phyloP scores from a whole-genome alignment of 1,139 yeast genomes.

The Suhomyces choctaworum region DNA sequence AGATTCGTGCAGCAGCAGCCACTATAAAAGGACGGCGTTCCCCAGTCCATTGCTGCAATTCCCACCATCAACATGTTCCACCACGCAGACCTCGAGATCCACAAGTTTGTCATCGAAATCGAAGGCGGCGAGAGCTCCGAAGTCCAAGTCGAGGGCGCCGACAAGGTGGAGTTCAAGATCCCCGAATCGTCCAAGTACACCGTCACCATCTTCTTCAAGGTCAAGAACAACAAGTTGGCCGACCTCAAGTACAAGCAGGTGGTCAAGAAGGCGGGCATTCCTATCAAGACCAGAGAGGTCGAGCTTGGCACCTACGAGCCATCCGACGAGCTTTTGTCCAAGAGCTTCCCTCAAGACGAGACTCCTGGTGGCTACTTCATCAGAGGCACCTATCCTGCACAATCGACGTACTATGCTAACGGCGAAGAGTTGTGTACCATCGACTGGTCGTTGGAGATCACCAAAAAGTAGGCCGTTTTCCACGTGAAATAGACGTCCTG shows the following conservation, averaged over 20 bases:
- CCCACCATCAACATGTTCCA: slow-evolving; percentile 12
- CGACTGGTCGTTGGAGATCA: slow-evolving; percentile 40
- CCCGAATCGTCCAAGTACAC: slow-evolving; percentile 43
- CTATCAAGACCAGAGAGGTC: slow-evolving; percentile 34
- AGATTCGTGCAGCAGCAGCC: background rate
- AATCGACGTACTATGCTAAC: slow-evolving; percentile 36
- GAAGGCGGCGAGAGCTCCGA: slow-evolving; percentile 32
- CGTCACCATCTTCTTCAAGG: slow-evolving; percentile 38
- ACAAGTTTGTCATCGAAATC: slow-evolving; percentile 33
- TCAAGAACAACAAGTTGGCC: slow-evolving; percentile 31
- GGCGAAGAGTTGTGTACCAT: slow-evolving; percentile 30
- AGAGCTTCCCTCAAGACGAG: slow-evolving; percentile 36
- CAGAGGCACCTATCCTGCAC: slow-evolving; percentile 39
- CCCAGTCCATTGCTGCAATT: background rate
- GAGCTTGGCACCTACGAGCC: slow-evolving; percentile 37
- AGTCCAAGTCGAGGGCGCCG: slow-evolving; percentile 33
- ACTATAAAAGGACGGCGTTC: no score
- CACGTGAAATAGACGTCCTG: no score
- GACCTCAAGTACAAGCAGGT: slow-evolving; percentile 39
- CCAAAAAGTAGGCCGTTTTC: slow-evolving; percentile 33
- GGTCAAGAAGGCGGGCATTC: slow-evolving; percentile 41
- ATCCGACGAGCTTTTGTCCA: slow-evolving; percentile 29
- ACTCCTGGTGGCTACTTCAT: slow-evolving; percentile 46
- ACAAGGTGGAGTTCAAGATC: slow-evolving; percentile 31
- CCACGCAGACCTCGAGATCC: slow-evolving; percentile 37